A percentile compares a stretch with the other conserved stretches of the same genome.
These are phyloP conservation scores for Ascoidea asiatica DNA, from an alignment of 805 yeast genomes.

Conservation along the genomic window DNA sequence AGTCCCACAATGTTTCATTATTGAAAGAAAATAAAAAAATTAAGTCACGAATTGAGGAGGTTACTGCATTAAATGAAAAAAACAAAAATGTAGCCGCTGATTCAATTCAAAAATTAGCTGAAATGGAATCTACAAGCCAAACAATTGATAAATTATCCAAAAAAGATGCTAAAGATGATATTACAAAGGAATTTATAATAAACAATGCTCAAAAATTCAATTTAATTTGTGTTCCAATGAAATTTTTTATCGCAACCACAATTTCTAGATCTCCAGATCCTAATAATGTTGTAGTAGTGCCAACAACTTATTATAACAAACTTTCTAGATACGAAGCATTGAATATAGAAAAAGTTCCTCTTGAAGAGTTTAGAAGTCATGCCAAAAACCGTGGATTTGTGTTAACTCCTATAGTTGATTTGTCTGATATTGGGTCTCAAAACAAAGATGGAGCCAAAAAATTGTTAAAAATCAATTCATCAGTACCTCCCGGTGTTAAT, in stretches of 20 bases:
- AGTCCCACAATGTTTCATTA: neutral
- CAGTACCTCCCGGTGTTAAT: neutral
- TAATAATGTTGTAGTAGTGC: slow-evolving; percentile 46
- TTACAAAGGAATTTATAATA: too few relatives aligned
- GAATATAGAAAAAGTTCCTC: slow-evolving; percentile 29
- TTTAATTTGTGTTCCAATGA: slow-evolving; percentile 39
- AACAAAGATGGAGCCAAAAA: slow-evolving; percentile 4
- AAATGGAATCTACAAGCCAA: too few relatives aligned
- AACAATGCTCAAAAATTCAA: slow-evolving; percentile 33
- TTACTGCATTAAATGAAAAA: neutral
- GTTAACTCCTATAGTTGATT: neutral
- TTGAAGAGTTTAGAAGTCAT: slow-evolving; percentile 29
- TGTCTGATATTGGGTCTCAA: slow-evolving; percentile 1
- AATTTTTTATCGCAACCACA: slow-evolving; percentile 52
- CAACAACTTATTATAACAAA: slow-evolving; percentile 49
- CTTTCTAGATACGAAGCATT: slow-evolving; percentile 31
- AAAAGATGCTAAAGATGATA: neutral
- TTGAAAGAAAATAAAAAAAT: neutral
- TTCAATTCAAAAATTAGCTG: too few relatives aligned
- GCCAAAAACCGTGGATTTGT: slow-evolving; percentile 34
- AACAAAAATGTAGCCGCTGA: slow-evolving; percentile 1
- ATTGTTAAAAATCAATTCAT: neutral
- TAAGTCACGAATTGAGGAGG: neutral
- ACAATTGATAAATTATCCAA: neutral
- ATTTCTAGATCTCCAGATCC: slow-evolving; percentile 40